Evolutionary conservation across 805 yeast genomes (phyloP).

Genomic region (Alloascoidea africana): DNA sequence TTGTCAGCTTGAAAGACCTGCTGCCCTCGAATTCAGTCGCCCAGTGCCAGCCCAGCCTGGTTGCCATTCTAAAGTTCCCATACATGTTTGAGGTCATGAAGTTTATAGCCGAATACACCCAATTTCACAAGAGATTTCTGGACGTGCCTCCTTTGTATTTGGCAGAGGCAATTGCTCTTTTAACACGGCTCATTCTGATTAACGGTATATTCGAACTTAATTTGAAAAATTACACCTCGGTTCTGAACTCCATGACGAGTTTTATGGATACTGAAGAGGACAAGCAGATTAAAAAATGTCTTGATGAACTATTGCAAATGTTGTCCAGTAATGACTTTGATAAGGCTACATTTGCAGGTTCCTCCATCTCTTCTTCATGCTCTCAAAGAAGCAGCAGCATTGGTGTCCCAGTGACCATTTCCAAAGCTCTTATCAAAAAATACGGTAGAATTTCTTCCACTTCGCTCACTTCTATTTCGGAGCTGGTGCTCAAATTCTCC

Average conservation of each 20-base stretch:
- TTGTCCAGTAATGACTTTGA: not conserved
- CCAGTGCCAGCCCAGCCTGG: no score
- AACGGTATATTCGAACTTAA: not conserved
- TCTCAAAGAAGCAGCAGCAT: not conserved
- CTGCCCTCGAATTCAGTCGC: not conserved
- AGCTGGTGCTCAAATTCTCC: not conserved
- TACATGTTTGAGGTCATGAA: not conserved
- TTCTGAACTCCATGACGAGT: not conserved
- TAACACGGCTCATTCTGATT: not conserved
- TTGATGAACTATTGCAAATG: not conserved
- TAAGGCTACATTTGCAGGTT: not conserved
- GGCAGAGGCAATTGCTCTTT: not conserved
- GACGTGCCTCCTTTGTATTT: not conserved
- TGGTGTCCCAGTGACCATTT: not conserved
- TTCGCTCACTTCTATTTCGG: not conserved
- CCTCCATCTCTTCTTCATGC: not conserved
- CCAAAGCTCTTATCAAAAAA: not conserved
- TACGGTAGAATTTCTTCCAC: constrained; percentile 1
- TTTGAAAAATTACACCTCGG: not conserved
- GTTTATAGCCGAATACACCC: not conserved
- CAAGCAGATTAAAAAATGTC: constrained; percentile 1
- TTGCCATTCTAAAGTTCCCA: not conserved
- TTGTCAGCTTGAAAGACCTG: not conserved
- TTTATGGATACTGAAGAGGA: not conserved
- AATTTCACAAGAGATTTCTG: not conserved